A percentile compares a stretch with the other conserved stretches of the same genome.
These are phyloP conservation scores for Barnettozyma wickerhamii DNA, from an alignment of 805 yeast genomes.

Conservation along the genomic window DNA sequence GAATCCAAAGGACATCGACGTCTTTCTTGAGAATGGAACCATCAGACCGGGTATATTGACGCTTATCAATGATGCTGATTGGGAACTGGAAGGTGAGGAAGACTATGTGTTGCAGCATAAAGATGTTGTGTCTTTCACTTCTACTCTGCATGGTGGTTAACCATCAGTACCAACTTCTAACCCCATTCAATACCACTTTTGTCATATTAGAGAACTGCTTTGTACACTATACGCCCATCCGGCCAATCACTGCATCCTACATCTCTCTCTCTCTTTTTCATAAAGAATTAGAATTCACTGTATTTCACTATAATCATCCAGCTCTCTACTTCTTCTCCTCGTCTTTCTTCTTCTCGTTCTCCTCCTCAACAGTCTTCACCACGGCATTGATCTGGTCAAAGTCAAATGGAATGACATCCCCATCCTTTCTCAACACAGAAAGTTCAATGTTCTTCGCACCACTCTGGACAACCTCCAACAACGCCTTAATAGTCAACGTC, in stretches of 20 bases:
- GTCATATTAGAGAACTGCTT: no score
- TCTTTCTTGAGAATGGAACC: constrained; percentile 76
- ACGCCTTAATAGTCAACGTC: constrained; percentile 75
- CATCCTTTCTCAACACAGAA: constrained; percentile 74
- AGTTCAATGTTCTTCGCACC: constrained; percentile 96
- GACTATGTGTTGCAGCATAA: constrained; percentile 70
- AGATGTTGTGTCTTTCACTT: constrained; percentile 82
- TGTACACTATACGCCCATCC: no score
- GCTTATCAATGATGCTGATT: constrained; percentile 88
- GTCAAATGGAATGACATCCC: constrained; percentile 52
- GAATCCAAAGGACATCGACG: constrained; percentile 59
- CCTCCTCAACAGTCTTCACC: constrained; percentile 82
- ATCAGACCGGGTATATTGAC: constrained; percentile 92
- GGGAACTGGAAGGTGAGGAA: constrained; percentile 93
- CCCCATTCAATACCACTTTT: no score
- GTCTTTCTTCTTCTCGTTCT: constrained; percentile 39
- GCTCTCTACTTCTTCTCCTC: neutral
- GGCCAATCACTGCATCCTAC: no score
- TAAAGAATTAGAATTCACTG: no score
- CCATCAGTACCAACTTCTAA: no score
- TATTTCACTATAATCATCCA: neutral
- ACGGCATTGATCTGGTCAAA: constrained; percentile 69
- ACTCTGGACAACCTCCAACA: constrained; percentile 95
- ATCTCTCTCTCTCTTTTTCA: no score
- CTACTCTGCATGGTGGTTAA: constrained; percentile 92